These are phyloP conservation scores for Rhodamnia argentea DNA, from an alignment of 345 rosid genomes.

Conservation along the genomic window DNA sequence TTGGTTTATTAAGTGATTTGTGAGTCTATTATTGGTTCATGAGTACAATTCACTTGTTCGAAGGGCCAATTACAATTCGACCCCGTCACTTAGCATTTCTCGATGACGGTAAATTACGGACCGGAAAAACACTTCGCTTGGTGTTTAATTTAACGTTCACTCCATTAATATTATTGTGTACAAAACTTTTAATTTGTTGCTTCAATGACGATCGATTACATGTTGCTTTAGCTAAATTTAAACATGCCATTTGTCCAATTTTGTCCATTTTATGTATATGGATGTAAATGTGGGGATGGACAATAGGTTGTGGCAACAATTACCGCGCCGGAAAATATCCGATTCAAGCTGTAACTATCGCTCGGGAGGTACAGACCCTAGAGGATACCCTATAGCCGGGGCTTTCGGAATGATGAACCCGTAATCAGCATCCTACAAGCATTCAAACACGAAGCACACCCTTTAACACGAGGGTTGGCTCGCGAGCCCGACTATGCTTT, in stretches of 20 bases:
- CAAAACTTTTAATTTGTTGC: no score
- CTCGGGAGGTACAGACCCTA: neutral
- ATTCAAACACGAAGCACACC: neutral
- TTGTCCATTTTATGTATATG: neutral
- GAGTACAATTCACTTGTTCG: no score
- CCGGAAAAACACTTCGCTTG: no score
- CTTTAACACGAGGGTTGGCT: neutral
- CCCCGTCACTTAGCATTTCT: no score
- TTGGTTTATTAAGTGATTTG: no score
- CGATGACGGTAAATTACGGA: no score
- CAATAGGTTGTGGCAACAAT: neutral
- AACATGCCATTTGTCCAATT: neutral
- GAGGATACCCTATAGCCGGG: neutral
- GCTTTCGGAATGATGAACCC: neutral
- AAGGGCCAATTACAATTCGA: no score
- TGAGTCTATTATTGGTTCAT: no score
- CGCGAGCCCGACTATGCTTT: neutral
- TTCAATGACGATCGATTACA: no score
- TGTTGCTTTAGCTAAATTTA: neutral
- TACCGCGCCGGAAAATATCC: neutral
- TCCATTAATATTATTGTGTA: no score
- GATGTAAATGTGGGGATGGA: neutral
- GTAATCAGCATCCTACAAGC: neutral
- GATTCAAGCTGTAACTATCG: rapidly evolving
- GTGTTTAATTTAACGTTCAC: no score